These are phyloP conservation scores for Pseudoperonospora humuli DNA, from an alignment of 352 stramenopile species.

Conservation along the genomic window DNA sequence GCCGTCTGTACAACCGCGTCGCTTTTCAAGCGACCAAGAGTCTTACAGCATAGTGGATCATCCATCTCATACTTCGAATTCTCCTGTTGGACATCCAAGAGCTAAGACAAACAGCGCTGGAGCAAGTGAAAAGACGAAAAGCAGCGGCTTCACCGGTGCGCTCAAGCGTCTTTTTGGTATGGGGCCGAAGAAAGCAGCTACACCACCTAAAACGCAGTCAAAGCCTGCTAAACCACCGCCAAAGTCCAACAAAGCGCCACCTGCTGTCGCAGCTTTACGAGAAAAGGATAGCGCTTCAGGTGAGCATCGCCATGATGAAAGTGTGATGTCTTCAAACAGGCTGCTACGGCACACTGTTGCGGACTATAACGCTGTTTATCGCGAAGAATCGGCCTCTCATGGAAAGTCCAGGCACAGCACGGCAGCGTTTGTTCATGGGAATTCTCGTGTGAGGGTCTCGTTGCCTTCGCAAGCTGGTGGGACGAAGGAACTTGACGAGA, in stretches of 20 bases:
- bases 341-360: constrained; percentile 23
- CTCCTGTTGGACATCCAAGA: constrained; percentile 13
- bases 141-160: constrained; percentile 36
- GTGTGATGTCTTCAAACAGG: background rate
- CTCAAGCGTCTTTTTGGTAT: constrained; percentile 70
- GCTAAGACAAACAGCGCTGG: background rate
- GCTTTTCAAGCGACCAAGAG: constrained; percentile 32
- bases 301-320: background rate
- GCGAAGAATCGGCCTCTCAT: constrained; percentile 1
- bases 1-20: constrained; percentile 7
- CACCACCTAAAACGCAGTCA: too few species aligned
- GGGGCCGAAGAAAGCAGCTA: constrained; percentile 16
- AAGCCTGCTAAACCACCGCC: background rate
- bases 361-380: constrained; percentile 10
- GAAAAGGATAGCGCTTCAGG: constrained; percentile 1
- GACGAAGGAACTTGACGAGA: background rate
- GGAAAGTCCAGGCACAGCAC: constrained; percentile 33
- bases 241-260: background rate
- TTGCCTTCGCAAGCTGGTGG: background rate
- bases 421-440: constrained; percentile 8
- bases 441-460: constrained; percentile 4
- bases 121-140: constrained; percentile 9
- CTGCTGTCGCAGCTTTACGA: background rate
- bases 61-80: constrained; percentile 28
- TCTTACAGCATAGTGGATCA: constrained; percentile 53